These are phyloP conservation scores for Trichoderma cornu-damae DNA, from an alignment of 2,329 filamentous ascomycete species.

Conservation along the genomic window DNA sequence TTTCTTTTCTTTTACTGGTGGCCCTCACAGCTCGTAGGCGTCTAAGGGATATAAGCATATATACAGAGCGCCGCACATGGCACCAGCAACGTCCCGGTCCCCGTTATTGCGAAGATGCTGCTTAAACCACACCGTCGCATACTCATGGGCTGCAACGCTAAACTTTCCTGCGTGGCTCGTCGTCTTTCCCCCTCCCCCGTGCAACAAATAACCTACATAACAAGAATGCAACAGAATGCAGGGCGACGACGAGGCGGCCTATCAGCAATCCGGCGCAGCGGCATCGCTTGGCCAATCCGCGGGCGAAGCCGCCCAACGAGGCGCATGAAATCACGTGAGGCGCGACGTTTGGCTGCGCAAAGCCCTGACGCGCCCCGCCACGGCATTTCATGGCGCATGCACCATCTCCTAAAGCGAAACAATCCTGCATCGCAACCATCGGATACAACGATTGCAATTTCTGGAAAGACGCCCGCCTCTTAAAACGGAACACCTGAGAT, in stretches of 20 bases:
- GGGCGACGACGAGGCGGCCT: neutral
- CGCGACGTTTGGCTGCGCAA: neutral
- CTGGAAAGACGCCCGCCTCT: constrained; percentile 28
- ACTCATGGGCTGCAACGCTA: neutral
- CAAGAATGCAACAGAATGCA: no score
- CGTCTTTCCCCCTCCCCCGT: neutral
- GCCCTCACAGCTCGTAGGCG: neutral
- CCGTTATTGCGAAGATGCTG: constrained; percentile 1
- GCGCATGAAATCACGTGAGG: constrained; percentile 6
- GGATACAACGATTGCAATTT: constrained; percentile 39
- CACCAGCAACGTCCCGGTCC: neutral
- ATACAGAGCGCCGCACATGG: neutral
- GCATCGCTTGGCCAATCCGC: constrained; percentile 3
- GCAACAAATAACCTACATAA: no score
- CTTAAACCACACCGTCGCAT: neutral
- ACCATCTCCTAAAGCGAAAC: constrained; percentile 34
- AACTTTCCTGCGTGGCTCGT: neutral
- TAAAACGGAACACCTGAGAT: constrained; percentile 31
- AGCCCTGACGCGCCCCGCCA: constrained; percentile 27
- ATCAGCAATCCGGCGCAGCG: constrained; percentile 7
- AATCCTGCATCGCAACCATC: constrained; percentile 32
- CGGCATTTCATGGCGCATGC: constrained; percentile 27
- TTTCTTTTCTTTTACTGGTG: no score
- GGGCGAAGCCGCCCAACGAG: neutral
- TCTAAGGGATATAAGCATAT: constrained; percentile 7